Base-by-base conservation (phyloP, 345 rosid species). In the Rhizophora mangle region DNA sequence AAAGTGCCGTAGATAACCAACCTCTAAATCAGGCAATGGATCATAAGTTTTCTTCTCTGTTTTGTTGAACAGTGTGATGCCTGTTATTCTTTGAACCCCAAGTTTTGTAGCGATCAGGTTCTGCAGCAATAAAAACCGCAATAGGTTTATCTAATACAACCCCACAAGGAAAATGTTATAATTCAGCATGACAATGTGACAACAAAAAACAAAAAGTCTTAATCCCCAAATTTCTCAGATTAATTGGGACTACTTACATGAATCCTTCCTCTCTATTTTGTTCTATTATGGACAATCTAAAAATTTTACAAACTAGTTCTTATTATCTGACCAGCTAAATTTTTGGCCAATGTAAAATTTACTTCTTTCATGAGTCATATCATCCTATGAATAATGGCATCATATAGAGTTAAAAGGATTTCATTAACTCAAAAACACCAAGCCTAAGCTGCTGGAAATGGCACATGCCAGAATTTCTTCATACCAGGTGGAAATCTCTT, bases 11-110 rank as follows among this genome's bases (percentile, higher is more conserved):
- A 29, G 26, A 58, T 26, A 60, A 74, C 96, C 64, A 65, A 90
- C 98, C 98, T 92, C 99, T 76, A 88, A 70, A 79, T 95, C 98
- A 20, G 87, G 86, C 82, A 90, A 69, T 27, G 89, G 88, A 60
- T 87, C 89, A 68, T 82, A 85, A 19, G 82, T 81, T 78, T 68
- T 88, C 68, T 82, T 85, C 82, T 89, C 96, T 63, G 79, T 71
- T 66, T 81, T 83, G 84, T 92, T 90, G 4, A 82, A 86, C 78
- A 92, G 85, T 26, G 86, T 85, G 74, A 95, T 83, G 63, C 96
- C 96, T 18, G 84, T 71, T 37, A 95, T 89, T 71, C 72, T 89
- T 75, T 95, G 98, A 70, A 90, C 89, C 70, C 99, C 98, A 26
- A 90, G 91, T 74, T 83, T 90, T 4, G 87, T 82, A 19, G 99